A percentile compares a stretch with the other conserved stretches of the same genome.
These are phyloP conservation scores for Coemansia sp. DNA, from an alignment of 192 early-diverging fungal species.

Conservation along the genomic window DNA sequence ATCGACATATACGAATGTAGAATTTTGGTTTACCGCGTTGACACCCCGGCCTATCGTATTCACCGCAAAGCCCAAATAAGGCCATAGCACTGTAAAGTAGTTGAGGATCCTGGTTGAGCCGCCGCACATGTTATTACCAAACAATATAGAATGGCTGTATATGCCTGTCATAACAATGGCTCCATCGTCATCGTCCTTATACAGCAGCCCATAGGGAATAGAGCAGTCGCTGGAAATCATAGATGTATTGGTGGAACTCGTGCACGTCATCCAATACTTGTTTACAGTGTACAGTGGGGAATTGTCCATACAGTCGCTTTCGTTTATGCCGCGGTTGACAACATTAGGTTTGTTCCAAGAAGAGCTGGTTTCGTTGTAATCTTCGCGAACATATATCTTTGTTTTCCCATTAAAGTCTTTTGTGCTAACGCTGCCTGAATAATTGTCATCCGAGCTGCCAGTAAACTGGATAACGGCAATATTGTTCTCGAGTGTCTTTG, in stretches of 20 bases:
- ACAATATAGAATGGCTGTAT: slow-evolving; percentile 21
- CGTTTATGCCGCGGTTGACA: background rate
- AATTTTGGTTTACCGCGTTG: background rate
- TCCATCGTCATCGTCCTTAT: background rate
- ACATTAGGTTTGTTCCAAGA: background rate
- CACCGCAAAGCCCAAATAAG: slow-evolving; percentile 13
- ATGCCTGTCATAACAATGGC: slow-evolving; percentile 9
- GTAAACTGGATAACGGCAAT: slow-evolving; percentile 19
- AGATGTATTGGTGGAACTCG: slow-evolving; percentile 20
- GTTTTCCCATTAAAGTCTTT: background rate
- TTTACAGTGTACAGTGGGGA: slow-evolving; percentile 24
- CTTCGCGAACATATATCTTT: background rate
- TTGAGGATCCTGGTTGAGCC: background rate
- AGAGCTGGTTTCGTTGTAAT: background rate
- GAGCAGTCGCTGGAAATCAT: slow-evolving; percentile 14
- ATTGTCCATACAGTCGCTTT: background rate
- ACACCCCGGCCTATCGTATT: background rate
- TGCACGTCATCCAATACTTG: slow-evolving; percentile 30
- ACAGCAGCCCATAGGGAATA: slow-evolving; percentile 17
- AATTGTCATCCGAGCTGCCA: background rate
- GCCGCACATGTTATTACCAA: slow-evolving; percentile 4
- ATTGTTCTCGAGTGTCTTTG: slow-evolving; percentile 29
- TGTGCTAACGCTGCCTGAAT: background rate
- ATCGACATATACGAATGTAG: background rate
- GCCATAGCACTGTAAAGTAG: slow-evolving; percentile 27